phyloP scores from a whole-genome alignment of 2,329 filamentous ascomycete genomes.

The Verticillium nubilum region DNA sequence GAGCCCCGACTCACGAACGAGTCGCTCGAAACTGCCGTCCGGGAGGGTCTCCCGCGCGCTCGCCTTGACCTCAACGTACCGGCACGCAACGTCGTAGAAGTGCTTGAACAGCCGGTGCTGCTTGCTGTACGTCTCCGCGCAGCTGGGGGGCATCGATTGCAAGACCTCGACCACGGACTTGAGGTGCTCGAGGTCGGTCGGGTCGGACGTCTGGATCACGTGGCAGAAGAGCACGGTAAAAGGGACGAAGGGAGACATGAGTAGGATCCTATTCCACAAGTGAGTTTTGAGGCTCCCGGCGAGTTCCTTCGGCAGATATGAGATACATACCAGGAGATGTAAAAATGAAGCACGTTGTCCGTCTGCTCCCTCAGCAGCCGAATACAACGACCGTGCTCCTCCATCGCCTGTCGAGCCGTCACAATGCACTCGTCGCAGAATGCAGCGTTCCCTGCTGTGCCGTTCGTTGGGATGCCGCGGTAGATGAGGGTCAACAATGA shows the following conservation, averaged over 20 bases:
- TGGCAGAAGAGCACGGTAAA: conserved; percentile 21
- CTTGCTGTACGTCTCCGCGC: not conserved
- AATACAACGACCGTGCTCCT: conserved; percentile 14
- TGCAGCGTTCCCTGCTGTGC: conserved; percentile 4
- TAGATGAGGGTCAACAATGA: conserved; percentile 19
- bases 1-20: not conserved
- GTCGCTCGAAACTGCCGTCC: not conserved
- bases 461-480: conserved; percentile 14
- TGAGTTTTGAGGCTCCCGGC: not conserved
- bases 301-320: not conserved
- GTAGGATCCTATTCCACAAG: conserved; percentile 9
- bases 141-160: not conserved
- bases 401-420: conserved; percentile 14
- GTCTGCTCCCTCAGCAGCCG: not conserved
- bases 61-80: not conserved
- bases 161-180: conserved; percentile 9
- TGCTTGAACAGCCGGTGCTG: conserved; percentile 16
- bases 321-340: conserved; percentile 10
- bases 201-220: conserved; percentile 28
- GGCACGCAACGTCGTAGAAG: conserved; percentile 15
- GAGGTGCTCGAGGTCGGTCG: conserved; percentile 29
- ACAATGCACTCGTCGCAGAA: conserved; percentile 18
- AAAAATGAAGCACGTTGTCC: conserved; percentile 6
- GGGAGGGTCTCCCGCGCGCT: not conserved
- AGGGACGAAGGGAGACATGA: conserved; percentile 17